These are phyloP conservation scores for Pontederia paniculata DNA, from an alignment of 176 grass and related monocot species.

Conservation along the genomic window DNA sequence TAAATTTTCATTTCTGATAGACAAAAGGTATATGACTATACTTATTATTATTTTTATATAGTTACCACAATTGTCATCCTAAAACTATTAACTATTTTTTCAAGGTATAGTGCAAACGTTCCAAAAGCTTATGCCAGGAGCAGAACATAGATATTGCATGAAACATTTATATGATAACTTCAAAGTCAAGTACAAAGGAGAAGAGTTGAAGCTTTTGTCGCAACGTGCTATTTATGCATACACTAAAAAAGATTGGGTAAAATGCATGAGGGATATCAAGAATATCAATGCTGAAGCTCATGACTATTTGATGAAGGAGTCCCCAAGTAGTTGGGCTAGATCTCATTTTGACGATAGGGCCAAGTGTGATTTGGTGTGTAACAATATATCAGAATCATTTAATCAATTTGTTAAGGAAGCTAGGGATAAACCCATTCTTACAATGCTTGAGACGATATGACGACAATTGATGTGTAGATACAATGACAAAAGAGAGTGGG, in stretches of 20 bases:
- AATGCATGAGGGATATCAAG: background rate
- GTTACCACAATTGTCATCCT: background rate
- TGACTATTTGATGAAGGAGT: too few species aligned
- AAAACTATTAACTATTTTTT: background rate
- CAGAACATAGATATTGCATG: background rate
- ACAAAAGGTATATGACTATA: background rate
- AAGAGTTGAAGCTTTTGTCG: background rate
- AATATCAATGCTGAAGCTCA: too few species aligned
- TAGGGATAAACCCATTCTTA: background rate
- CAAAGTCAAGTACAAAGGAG: background rate
- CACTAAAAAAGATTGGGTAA: background rate
- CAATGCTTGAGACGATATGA: background rate
- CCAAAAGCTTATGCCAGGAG: background rate
- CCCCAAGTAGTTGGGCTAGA: too few species aligned
- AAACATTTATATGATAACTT: background rate
- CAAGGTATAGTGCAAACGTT: background rate
- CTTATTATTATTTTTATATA: background rate
- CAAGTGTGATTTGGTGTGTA: background rate
- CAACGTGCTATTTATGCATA: background rate
- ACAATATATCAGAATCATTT: background rate
- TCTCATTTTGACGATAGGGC: background rate
- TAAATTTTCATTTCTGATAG: background rate
- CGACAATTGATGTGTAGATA: background rate
- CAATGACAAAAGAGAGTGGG: background rate
- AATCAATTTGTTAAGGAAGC: background rate